Evolutionary conservation across 2,329 filamentous ascomycete species (phyloP).

Genomic region (Cladosporium phlei): DNA sequence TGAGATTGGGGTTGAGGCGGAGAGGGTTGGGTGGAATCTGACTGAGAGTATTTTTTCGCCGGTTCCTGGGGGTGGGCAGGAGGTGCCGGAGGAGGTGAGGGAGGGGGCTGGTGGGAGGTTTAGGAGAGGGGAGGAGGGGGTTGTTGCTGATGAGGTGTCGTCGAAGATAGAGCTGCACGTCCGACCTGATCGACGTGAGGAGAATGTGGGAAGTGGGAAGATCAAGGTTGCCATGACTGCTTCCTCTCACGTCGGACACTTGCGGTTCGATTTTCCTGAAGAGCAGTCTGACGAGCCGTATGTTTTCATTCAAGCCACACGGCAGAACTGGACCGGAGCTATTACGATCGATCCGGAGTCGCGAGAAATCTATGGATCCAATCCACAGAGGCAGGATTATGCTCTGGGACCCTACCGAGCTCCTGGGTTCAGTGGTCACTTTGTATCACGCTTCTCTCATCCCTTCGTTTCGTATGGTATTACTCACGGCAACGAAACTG

Average conservation of each 20-base stretch:
- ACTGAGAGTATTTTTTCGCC: constrained; percentile 33
- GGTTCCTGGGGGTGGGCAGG: constrained; percentile 40
- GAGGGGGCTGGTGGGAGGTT: constrained; percentile 41
- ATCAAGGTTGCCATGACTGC: constrained; percentile 39
- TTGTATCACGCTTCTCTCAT: constrained; percentile 45
- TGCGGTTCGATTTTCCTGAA: constrained; percentile 38
- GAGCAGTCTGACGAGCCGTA: constrained; percentile 30
- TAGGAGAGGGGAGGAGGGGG: constrained; percentile 19
- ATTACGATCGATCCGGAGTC: constrained; percentile 35
- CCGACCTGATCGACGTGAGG: neutral
- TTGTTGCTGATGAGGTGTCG: no score
- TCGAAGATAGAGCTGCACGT: no score
- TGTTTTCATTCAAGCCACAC: constrained; percentile 42
- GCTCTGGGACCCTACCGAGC: constrained; percentile 41
- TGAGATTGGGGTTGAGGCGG: constrained; percentile 33
- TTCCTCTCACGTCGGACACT: constrained; percentile 39
- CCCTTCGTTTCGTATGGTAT: constrained; percentile 39
- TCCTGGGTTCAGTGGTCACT: constrained; percentile 41
- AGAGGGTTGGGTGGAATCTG: constrained; percentile 28
- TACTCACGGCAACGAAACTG: constrained; percentile 27
- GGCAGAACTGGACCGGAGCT: constrained; percentile 45
- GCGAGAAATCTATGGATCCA: constrained; percentile 41
- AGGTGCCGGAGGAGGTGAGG: constrained; percentile 33
- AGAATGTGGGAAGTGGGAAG: neutral
- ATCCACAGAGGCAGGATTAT: constrained; percentile 46